These are phyloP conservation scores for Turnera subulata DNA, from an alignment of 345 rosid species.

Conservation along the genomic window DNA sequence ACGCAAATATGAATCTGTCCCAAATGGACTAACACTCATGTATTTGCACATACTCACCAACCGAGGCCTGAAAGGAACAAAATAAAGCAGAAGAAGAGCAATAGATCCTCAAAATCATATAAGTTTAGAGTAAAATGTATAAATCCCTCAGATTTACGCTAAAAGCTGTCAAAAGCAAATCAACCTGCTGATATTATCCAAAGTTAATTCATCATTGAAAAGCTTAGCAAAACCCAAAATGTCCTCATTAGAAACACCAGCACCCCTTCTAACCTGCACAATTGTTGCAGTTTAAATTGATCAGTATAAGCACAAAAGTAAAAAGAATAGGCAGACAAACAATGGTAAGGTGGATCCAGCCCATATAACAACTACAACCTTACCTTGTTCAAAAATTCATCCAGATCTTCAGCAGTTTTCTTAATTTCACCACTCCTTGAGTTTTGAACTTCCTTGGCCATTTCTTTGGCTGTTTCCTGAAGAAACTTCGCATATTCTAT, in stretches of 20 bases:
- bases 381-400: slow-evolving; percentile 85
- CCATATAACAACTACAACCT: no score
- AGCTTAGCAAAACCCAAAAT: slow-evolving; percentile 93
- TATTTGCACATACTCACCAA: slow-evolving; percentile 96
- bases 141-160: no score
- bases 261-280: slow-evolving; percentile 90
- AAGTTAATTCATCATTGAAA: slow-evolving; percentile 90
- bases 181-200: slow-evolving; percentile 98
- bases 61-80: slow-evolving; percentile 57
- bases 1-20: slow-evolving; percentile 93
- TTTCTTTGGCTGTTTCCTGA: slow-evolving; percentile 94
- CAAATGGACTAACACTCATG: slow-evolving; percentile 93
- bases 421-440: slow-evolving; percentile 78
- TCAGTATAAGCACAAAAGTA: no score
- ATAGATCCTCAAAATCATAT: no score
- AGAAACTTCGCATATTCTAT: slow-evolving; percentile 97
- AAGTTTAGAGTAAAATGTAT: not conserved
- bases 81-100: no score
- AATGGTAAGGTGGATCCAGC: not conserved
- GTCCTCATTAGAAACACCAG: slow-evolving; percentile 84
- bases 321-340: slow-evolving; percentile 7
- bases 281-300: no score
- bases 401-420: slow-evolving; percentile 95
- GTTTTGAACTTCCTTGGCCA: slow-evolving; percentile 96
- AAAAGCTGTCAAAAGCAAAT: no score